Evolutionary conservation across 2,329 filamentous ascomycete genomes (phyloP).

Genomic region (Plectosphaerella plurivora): DNA sequence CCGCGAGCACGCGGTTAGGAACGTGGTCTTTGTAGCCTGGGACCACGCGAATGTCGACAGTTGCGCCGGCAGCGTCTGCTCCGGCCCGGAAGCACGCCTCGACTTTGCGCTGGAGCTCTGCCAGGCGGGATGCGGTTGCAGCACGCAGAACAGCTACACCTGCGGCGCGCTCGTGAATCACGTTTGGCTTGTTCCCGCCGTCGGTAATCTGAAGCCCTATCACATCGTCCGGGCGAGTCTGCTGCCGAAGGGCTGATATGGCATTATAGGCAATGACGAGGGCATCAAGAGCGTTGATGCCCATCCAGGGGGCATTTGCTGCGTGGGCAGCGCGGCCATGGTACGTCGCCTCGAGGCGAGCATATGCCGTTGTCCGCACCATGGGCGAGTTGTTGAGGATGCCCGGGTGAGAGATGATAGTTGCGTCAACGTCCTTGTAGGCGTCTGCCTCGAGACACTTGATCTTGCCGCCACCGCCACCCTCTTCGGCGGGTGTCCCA

Average conservation of each 20-base stretch:
- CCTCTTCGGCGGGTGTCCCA: conserved; percentile 47
- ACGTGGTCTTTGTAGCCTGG: conserved; percentile 50
- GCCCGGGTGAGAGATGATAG: conserved; percentile 21
- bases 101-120: conserved; percentile 34
- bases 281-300: conserved; percentile 36
- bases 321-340: conserved; percentile 22
- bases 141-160: conserved; percentile 24
- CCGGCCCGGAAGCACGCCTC: conserved; percentile 35
- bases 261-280: conserved; percentile 18
- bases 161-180: conserved; percentile 48
- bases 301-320: conserved; percentile 32
- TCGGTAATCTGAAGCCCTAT: conserved; percentile 30
- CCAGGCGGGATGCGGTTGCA: conserved; percentile 23
- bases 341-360: background rate
- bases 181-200: conserved; percentile 49
- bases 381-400: background rate
- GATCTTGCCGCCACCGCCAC: conserved; percentile 41
- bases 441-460: conserved; percentile 34
- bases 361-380: too few relatives aligned
- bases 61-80: conserved; percentile 39
- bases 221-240: conserved; percentile 27
- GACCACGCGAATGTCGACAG: conserved; percentile 33
- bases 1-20: conserved; percentile 44
- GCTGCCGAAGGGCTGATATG: conserved; percentile 22
- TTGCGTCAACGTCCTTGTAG: conserved; percentile 23